Evolutionary conservation across 495 filamentous ascomycete species (phyloP).

Genomic region (Terfezia boudieri): DNA sequence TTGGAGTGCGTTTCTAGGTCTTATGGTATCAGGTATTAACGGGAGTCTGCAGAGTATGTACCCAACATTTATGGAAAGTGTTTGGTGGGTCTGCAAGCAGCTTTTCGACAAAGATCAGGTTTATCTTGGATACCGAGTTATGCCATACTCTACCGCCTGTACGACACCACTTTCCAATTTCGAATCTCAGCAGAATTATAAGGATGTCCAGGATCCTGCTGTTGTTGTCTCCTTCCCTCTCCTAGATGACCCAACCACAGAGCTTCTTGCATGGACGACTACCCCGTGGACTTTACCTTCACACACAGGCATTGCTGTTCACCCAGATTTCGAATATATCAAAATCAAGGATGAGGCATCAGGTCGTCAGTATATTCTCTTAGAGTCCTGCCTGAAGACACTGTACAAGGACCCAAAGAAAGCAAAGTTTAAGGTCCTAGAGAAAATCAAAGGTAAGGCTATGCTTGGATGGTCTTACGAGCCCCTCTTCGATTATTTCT

Average conservation of each 20-base stretch:
- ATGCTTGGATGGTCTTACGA: conserved; percentile 87
- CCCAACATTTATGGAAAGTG: conserved; percentile 79
- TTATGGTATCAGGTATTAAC: background rate
- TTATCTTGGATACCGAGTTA: conserved; percentile 73
- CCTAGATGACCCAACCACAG: conserved; percentile 47
- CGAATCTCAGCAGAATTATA: conserved; percentile 84
- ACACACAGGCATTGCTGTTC: conserved; percentile 54
- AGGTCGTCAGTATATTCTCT: conserved; percentile 65
- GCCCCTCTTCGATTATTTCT: conserved; percentile 84
- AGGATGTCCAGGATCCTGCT: conserved; percentile 83
- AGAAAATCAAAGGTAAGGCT: conserved; percentile 60
- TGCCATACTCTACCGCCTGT: conserved; percentile 86
- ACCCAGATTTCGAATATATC: conserved; percentile 85
- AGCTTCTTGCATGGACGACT: conserved; percentile 75
- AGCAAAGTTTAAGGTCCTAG: conserved; percentile 75
- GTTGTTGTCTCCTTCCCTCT: conserved; percentile 77
- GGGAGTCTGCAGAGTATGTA: conserved; percentile 51
- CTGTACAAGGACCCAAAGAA: conserved; percentile 96
- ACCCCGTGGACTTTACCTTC: conserved; percentile 93
- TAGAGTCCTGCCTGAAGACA: conserved; percentile 63
- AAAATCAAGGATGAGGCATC: conserved; percentile 69
- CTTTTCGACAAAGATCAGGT: conserved; percentile 73
- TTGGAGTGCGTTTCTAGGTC: background rate
- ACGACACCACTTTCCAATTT: conserved; percentile 84
- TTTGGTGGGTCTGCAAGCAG: conserved; percentile 94